A percentile compares a stretch with the other conserved stretches of the same genome.
Evolutionary conservation across 805 yeast species (phyloP).

Genomic region (Lipomyces sp.): DNA sequence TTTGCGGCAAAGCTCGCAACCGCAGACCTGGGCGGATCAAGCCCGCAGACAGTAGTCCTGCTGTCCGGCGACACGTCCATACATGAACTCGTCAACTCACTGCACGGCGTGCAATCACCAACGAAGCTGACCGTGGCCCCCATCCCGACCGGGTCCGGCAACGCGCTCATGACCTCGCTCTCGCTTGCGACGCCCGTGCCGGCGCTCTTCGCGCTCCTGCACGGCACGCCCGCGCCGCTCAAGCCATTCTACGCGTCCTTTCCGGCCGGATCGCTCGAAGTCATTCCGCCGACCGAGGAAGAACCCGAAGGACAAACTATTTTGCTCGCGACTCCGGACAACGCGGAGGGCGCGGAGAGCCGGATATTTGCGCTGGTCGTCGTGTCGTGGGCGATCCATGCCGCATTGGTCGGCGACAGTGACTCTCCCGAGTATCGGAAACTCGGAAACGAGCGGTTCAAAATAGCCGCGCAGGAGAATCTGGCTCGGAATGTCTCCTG

Average conservation of each 20-base stretch:
- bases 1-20: conserved; percentile 36
- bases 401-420: conserved; percentile 76
- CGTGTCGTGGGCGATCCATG: conserved; percentile 81
- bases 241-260: conserved; percentile 24
- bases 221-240: conserved; percentile 13
- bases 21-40: background rate
- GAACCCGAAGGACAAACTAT: conserved; percentile 36
- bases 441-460: conserved; percentile 64
- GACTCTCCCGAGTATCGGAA: conserved; percentile 64
- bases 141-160: conserved; percentile 84
- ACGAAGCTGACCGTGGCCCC: conserved; percentile 28
- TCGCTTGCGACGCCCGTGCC: conserved; percentile 40
- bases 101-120: conserved; percentile 28
- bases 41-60: conserved; percentile 48
- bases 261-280: conserved; percentile 32
- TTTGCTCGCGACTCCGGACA: conserved; percentile 1
- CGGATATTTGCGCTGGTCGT: conserved; percentile 48
- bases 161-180: conserved; percentile 67
- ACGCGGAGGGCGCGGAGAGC: background rate
- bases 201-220: conserved; percentile 10
- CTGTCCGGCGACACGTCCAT: conserved; percentile 87
- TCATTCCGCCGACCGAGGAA: conserved; percentile 48
- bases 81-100: conserved; percentile 65
- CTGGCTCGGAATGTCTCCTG: conserved; percentile 52
- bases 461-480: conserved; percentile 60